Evolutionary conservation across 1,284 basidiomycete species (phyloP).

Genomic region (Puccinia hordei): DNA sequence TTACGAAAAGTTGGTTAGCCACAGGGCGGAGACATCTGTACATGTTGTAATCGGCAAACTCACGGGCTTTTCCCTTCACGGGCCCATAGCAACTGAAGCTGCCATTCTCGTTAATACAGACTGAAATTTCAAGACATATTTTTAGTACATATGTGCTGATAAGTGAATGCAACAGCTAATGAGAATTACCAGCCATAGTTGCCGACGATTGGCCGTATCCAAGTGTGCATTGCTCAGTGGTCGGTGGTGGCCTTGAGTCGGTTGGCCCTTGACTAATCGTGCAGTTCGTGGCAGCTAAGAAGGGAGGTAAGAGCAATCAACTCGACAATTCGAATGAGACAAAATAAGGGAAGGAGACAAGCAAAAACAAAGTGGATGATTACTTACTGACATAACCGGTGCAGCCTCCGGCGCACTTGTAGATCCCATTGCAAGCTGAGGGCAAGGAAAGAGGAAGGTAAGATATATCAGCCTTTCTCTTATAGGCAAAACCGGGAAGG

Average conservation of each 20-base stretch:
- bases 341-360: neutral
- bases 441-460: too few relatives aligned
- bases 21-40: neutral
- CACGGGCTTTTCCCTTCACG: neutral
- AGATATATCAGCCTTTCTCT: neutral
- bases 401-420: conserved; percentile 21
- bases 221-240: conserved; percentile 2
- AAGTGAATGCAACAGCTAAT: neutral
- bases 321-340: neutral
- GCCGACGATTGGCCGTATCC: conserved; percentile 21
- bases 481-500: neutral
- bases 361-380: neutral
- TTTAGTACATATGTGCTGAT: neutral
- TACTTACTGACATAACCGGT: neutral
- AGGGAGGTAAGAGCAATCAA: neutral
- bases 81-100: conserved; percentile 4
- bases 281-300: neutral
- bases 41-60: neutral
- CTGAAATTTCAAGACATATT: neutral
- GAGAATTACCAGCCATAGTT: conserved; percentile 16
- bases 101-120: conserved; percentile 1
- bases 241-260: neutral
- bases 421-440: conserved; percentile 8
- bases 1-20: neutral
- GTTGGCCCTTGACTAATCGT: neutral